Evolutionary conservation across 1,284 basidiomycete species (phyloP), one percentile per base, ranked within the genome.

Genomic region (Ceratobasidium sp.): DNA sequence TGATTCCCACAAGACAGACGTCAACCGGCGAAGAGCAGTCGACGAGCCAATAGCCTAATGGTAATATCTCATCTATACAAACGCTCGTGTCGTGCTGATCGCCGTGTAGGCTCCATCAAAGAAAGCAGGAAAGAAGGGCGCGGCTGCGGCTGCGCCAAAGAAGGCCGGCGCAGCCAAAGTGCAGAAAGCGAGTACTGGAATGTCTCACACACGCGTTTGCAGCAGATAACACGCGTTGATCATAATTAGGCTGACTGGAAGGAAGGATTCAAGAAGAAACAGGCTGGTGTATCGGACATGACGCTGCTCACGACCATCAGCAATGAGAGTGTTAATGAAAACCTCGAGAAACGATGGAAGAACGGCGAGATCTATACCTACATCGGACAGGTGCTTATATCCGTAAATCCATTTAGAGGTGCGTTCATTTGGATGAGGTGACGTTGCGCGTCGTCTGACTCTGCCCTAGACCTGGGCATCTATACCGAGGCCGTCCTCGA

Each of bases 291-390:
- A 72, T 91, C 94, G 67, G 97, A 99, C 84, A 99, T 99, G 97
- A 99, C 97, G 9, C 84, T 99, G 74, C 85, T 99, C 74, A 93
- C 93, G 69, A 97, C 95, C 64, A 97, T 99, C 84, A 96, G 94
- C 80, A 98, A 99, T 82, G 97, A 99, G 79, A 92, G 92, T 77
- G 91, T 99, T 86, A 99, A 98, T 81, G 95, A 98, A 71, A 99
- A 99, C 81, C 86, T 99, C 76, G 91, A 97, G 85, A 95, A 97
- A 81, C 88, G 97, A 73, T 99, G 97, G 89, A 90, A 89, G 75
- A 96, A 92, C 78, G 92, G 86, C 71, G 97, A 99, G 83, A 99
- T 99, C 78, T 99, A 99, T 81, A 99, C 97, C 6, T 99, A 99
- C 81, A 99, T 99, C 80, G 97, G 97, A 45, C 87, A 93, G 77